Evolutionary conservation across 2,329 filamentous ascomycete species (phyloP), one percentile per base, ranked within the genome.

Genomic region (Ophiostoma piceae): DNA sequence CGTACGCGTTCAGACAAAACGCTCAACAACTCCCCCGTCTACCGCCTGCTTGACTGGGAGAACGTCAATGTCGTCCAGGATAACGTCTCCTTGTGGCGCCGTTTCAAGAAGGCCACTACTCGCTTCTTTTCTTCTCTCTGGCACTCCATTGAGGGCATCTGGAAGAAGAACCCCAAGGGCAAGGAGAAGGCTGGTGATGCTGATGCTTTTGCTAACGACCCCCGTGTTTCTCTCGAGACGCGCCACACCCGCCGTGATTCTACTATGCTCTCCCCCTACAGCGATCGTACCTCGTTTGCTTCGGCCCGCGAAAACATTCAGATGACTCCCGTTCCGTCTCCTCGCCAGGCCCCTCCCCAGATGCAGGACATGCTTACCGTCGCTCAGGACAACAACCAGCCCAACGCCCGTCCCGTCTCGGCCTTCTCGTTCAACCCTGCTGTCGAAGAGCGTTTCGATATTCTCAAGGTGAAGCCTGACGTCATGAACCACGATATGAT

Each of bases 21-120:
- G 76, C 84, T 99, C 72, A 99, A 99, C 80, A 98, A 99, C 77
- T 95, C 95, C 2, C 92, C 94, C 0, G 92, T 98, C 11, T 94
- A 99, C 79, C 88, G 94, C 71, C 83, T 99, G 26, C 84, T 92
- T 14, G 90, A 94, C 73, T 98, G 92, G 89, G 85, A 90, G 74
- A 99, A 99, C 75, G 93, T 97, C 75, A 99, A 99, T 75, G 92
- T 94, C 16, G 88, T 90, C 54, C 91, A 93, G 74, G 94, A 97
- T 75, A 89, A 92, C 72, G 85, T 99, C 60, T 93, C 92, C 0
- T 57, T 86, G 37, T 99, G 95, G 95, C 89, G 95, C 75, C 88
- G 83, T 74, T 85, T 95, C 80, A 99, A 99, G 80, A 99, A 99
- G 82, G 91, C 91, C 4, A 92, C 85, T 67, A 90, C 92, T 0